Base-by-base conservation (phyloP, 108 stramenopile species). In the Schizochytrium sp. region DNA sequence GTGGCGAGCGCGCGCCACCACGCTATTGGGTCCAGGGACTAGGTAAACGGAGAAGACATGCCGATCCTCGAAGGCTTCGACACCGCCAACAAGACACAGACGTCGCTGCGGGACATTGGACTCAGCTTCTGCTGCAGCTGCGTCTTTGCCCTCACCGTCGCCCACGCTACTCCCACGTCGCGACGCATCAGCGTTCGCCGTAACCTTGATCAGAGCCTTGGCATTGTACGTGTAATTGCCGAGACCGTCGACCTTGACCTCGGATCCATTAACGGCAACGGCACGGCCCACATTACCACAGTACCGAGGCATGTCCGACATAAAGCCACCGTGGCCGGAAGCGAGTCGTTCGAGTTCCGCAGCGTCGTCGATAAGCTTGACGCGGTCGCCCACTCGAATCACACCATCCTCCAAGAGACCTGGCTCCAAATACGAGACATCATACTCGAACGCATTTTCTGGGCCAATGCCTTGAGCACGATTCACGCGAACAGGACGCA, bases 11-110 rank as follows among this genome's bases (percentile, higher is more conserved):
- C 63, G 63, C 41, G 63, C 8, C 25, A 69, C 63, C 10, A 69
- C 41, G 41, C 63, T 69, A 23, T 69, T 69, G 6, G 76, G 76
- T 6, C 76, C 51, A 12, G 76, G 76, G 28, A 83, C 48, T 0
- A 83, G 76, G 51, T 53, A 83, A 14, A 83, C 76, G n/a, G 76
- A 83, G 51, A 83, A 83, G 48, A 34, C 76, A 53, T 83, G 76
- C 25, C 76, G 76, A 3, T 83, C 45, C n/a, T 83, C 76, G 16
- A 53, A 53, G 23, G 45, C n/a, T 12, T 47, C 48, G 23, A 83
- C 12, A 2, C 12, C 28, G 18, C 28, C 28, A 12, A 53, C 51
- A 23, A 23, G n/a, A 45, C 45, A 83, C 48, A 83, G 19, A 6
- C 76, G 45, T 0, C 76, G 76, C 51, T 83, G 76, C 19, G 76